Conservation (phyloP, 352 stramenopile species). For the Phytophthora pini region DNA sequence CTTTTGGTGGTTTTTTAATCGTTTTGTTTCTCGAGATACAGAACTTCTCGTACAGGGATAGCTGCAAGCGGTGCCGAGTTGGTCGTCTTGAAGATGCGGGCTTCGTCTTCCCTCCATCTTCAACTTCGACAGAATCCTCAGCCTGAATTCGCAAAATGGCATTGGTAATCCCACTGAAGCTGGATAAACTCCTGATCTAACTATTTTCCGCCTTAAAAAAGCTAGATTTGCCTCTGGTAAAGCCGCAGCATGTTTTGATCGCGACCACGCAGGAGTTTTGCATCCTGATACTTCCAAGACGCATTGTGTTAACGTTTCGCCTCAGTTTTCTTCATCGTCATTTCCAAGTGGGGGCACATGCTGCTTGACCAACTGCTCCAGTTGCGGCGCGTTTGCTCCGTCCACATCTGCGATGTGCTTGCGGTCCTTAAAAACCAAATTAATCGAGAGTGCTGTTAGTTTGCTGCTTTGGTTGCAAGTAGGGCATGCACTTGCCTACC, state of each 20-base stretch:
- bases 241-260: background rate
- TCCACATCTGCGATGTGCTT: slow-evolving; percentile 67
- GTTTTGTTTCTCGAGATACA: slow-evolving; percentile 27
- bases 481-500: slow-evolving; percentile 25
- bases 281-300: too few species aligned
- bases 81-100: slow-evolving; percentile 65
- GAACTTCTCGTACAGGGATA: slow-evolving; percentile 80
- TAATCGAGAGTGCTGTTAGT: background rate
- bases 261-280: too few species aligned
- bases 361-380: slow-evolving; percentile 71
- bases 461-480: background rate
- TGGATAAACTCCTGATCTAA: slow-evolving; percentile 18
- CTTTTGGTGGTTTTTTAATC: slow-evolving; percentile 14
- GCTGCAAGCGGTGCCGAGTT: slow-evolving; percentile 69
- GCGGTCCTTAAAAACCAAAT: slow-evolving; percentile 42
- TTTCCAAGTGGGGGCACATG: slow-evolving; percentile 56
- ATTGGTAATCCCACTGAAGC: background rate
- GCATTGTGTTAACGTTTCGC: background rate
- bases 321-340: slow-evolving; percentile 60
- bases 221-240: background rate
- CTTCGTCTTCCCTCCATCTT: slow-evolving; percentile 51
- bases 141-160: slow-evolving; percentile 10
- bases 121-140: slow-evolving; percentile 28
- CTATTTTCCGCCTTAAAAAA: slow-evolving; percentile 1
- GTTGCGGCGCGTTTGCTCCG: slow-evolving; percentile 64